Evolutionary conservation across 2,329 filamentous ascomycete species (phyloP).

Genomic region (Sporothrix sp.): DNA sequence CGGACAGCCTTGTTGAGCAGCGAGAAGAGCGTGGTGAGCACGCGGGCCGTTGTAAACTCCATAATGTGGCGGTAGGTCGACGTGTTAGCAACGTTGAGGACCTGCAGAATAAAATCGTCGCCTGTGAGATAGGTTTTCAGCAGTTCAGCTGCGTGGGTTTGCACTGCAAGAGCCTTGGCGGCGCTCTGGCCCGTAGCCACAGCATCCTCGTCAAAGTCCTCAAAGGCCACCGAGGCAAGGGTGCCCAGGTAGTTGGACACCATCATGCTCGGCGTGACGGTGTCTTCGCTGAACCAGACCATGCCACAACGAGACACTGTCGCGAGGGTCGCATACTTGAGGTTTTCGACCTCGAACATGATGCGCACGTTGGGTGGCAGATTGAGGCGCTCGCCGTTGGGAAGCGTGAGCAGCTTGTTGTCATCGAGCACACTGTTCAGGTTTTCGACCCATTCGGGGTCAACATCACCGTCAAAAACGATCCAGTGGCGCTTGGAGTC

Average conservation of each 20-base stretch:
- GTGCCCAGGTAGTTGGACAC: constrained; percentile 81
- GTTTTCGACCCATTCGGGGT: constrained; percentile 99
- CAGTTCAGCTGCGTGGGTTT: constrained; percentile 69
- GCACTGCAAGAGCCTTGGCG: constrained; percentile 67
- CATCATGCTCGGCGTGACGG: constrained; percentile 87
- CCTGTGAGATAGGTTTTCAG: constrained; percentile 64
- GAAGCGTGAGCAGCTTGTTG: constrained; percentile 93
- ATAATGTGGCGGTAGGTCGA: constrained; percentile 87
- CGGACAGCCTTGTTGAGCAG: constrained; percentile 89
- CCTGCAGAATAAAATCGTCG: constrained; percentile 72
- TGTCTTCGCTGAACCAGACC: constrained; percentile 99
- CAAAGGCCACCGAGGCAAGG: constrained; percentile 73
- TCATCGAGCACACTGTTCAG: constrained; percentile 98
- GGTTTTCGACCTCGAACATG: constrained; percentile 98
- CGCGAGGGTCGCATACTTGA: constrained; percentile 94
- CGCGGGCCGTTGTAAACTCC: constrained; percentile 89
- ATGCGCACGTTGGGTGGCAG: constrained; percentile 91
- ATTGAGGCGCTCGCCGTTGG: constrained; percentile 95
- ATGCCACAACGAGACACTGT: constrained; percentile 99
- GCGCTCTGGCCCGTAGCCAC: constrained; percentile 61
- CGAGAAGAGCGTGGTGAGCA: constrained; percentile 87
- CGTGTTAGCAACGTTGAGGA: constrained; percentile 67
- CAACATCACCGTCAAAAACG: constrained; percentile 96
- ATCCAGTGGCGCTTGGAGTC: constrained; percentile 98
- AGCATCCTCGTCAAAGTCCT: constrained; percentile 90